These are phyloP conservation scores for Trichosanthes cucumerina DNA, from an alignment of 306 rosid genomes.

Conservation along the genomic window DNA sequence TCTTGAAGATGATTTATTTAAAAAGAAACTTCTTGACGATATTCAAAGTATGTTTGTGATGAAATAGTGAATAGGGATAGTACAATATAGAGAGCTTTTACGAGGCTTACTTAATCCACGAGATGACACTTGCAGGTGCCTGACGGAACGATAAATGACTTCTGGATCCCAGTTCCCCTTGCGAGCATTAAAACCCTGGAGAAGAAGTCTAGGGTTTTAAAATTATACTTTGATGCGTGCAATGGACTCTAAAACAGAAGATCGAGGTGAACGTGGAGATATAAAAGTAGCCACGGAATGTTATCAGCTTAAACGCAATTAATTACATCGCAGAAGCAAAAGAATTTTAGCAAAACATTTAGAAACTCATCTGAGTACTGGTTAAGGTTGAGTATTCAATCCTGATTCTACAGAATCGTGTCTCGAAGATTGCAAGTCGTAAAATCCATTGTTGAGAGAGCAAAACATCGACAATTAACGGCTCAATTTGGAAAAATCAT, in stretches of 20 bases:
- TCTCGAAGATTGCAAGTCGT: not conserved
- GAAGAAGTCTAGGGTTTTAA: not conserved
- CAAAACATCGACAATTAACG: not conserved
- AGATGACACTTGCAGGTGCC: conserved; percentile 56
- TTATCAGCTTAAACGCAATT: not conserved
- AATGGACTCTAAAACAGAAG: not conserved
- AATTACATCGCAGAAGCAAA: not conserved
- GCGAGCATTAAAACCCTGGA: conserved; percentile 59
- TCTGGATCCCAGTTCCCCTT: conserved; percentile 69
- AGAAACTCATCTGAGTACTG: not conserved
- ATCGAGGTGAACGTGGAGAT: not conserved
- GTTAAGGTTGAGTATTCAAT: not conserved
- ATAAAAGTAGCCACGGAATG: not conserved
- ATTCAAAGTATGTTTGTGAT: not conserved
- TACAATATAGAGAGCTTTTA: not conserved
- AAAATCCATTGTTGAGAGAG: not conserved
- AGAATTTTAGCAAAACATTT: not conserved
- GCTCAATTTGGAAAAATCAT: not conserved
- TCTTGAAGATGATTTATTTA: not conserved
- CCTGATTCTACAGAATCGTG: not conserved
- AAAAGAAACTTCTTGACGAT: too few relatives aligned
- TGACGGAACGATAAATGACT: conserved; percentile 72
- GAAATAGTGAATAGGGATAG: not conserved
- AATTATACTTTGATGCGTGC: not conserved
- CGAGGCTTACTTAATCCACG: conserved; percentile 64